phyloP scores from a whole-genome alignment of 2,329 filamentous ascomycete genomes.

The Aureobasidium uvarum region DNA sequence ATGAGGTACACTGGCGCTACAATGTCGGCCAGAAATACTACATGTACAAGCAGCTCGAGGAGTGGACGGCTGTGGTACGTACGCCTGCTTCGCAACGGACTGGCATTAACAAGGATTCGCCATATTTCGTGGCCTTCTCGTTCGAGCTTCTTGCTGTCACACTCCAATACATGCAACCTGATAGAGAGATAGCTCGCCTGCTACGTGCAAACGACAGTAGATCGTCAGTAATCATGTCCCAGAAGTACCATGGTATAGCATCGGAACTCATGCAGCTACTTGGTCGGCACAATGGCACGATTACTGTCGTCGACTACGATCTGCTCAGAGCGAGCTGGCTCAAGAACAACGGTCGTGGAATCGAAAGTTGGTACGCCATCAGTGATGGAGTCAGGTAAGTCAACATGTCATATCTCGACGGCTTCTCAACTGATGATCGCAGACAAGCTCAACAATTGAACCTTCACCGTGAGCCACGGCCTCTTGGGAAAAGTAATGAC shows the following conservation, averaged over 20 bases:
- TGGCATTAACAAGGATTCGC: not conserved
- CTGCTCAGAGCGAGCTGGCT: not conserved
- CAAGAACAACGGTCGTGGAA: constrained; percentile 3
- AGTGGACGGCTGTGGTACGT: not conserved
- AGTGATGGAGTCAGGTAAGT: constrained; percentile 9
- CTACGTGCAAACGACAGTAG: not conserved
- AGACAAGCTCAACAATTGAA: constrained; percentile 13
- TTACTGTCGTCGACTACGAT: constrained; percentile 1
- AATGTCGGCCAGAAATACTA: constrained; percentile 7
- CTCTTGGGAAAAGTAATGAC: not conserved
- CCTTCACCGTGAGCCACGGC: not conserved
- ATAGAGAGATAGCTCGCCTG: not conserved
- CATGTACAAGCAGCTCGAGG: not conserved
- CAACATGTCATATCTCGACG: not conserved
- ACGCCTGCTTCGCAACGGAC: not conserved
- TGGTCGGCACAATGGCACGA: constrained; percentile 1
- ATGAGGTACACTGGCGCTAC: constrained; percentile 10
- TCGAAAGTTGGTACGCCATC: constrained; percentile 7
- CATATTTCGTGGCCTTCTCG: not conserved
- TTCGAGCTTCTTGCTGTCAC: not conserved
- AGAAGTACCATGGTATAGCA: not conserved
- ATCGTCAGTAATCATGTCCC: not conserved
- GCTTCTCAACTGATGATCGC: not conserved
- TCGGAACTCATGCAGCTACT: not conserved
- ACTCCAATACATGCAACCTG: not conserved